phyloP scores from a whole-genome alignment of 129 eudicot genomes.

The Pseudognaphalium luteoalbum region DNA sequence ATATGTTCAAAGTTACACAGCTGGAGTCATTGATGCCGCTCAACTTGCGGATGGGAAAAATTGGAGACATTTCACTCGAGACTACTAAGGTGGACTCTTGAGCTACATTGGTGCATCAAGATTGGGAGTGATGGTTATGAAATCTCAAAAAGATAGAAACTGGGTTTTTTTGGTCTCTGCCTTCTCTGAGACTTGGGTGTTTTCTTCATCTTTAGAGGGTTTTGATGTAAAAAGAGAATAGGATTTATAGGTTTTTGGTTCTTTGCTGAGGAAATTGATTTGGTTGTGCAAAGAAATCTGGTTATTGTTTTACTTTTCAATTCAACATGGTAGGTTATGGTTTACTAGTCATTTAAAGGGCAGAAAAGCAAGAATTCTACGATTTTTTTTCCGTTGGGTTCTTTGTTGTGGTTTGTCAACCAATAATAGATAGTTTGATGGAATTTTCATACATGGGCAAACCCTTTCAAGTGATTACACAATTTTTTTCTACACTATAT shows the following conservation, averaged over 20 bases:
- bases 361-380: slow-evolving; percentile 25
- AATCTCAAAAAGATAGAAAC: slow-evolving; percentile 21
- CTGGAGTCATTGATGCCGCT: slow-evolving; percentile 30
- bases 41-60: not conserved
- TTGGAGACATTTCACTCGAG: slow-evolving; percentile 45
- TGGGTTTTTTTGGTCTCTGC: slow-evolving; percentile 15
- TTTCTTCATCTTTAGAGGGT: slow-evolving; percentile 13
- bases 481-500: not conserved
- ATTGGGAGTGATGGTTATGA: slow-evolving; percentile 7
- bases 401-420: not conserved
- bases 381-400: not conserved
- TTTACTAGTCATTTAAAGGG: slow-evolving; percentile 29
- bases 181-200: slow-evolving; percentile 6
- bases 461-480: no score
- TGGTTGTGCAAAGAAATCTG: slow-evolving; percentile 47
- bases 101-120: slow-evolving; percentile 25
- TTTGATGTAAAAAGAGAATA: slow-evolving; percentile 38
- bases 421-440: not conserved
- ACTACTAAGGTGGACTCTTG: slow-evolving; percentile 53
- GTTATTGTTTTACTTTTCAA: slow-evolving; percentile 19
- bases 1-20: slow-evolving; percentile 38
- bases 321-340: slow-evolving; percentile 34
- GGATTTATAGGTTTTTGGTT: slow-evolving; percentile 34
- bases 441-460: not conserved
- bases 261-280: slow-evolving; percentile 33